Evolutionary conservation across 2,329 filamentous ascomycete species (phyloP), one percentile per base, ranked within the genome.

Genomic region (Fusarium sp.): DNA sequence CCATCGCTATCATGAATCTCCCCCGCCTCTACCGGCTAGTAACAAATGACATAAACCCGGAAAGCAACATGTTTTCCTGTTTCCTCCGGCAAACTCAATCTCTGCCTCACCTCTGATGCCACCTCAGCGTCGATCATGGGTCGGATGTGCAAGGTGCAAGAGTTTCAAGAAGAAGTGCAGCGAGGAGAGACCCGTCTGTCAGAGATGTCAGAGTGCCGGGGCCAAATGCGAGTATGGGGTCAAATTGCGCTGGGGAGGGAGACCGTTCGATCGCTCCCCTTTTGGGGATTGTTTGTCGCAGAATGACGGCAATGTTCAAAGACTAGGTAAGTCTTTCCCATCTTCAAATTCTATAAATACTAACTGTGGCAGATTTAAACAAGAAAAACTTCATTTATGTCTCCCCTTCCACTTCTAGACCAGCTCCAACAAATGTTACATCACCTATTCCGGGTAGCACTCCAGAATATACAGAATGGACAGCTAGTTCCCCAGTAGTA

Each of bases 161-260:
- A 65, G 65, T 23, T 68, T 68, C 56, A 68, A 68, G 43, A 68
- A 68, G 65, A 68, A 68, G 47, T 68, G 65, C 55, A 68, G 47
- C 23, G 65, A 68, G 21, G 65, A 68, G 9, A 46, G 61, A 10
- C 65, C 65, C 6, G 28, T 44, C 19, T 68, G 65, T 36, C 60
- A 68, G 48, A 62, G 65, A 21, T 68, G 65, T 28, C 57, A 49
- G 47, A 49, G 32, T 14, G 65, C 65, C 6, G 56, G 65, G 12
- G 55, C 38, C 3, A 61, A 65, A n/a, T 68, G 65, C n/a, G 65
- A 68, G 42, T 68, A 68, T 38, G 65, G 60, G 4, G 65, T 68
- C 28, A 65, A 56, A 21, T 51, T 68, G 11, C 56, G 65, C 3
- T 68, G 65, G 65, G 65, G 65, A 48, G 65, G 65, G 14, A 61